phyloP scores from a whole-genome alignment of 176 grass and related monocot genomes.

The Urochloa ruziziensis region DNA sequence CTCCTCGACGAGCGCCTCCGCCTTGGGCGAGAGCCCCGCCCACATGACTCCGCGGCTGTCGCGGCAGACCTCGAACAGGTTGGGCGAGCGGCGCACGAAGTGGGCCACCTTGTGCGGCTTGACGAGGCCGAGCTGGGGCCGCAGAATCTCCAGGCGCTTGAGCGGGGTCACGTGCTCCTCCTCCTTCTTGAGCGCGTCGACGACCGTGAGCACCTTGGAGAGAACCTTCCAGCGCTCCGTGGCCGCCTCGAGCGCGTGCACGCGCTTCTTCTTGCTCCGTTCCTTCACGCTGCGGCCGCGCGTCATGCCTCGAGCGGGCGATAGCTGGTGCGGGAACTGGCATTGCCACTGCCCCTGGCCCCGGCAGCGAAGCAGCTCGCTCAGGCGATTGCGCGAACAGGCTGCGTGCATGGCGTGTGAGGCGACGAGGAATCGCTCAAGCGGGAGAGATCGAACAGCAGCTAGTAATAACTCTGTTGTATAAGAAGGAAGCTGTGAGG shows the following conservation, averaged over 20 bases:
- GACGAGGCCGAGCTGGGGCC: slow-evolving; percentile 60
- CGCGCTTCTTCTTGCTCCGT: slow-evolving; percentile 72
- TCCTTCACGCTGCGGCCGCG: slow-evolving; percentile 61
- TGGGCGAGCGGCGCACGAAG: slow-evolving; percentile 67
- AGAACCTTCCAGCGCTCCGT: slow-evolving; percentile 73
- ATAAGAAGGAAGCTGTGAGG: neutral
- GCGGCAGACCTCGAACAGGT: slow-evolving; percentile 70
- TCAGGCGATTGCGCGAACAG: slow-evolving; percentile 42
- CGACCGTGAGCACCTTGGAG: slow-evolving; percentile 60
- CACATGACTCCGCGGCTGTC: slow-evolving; percentile 69
- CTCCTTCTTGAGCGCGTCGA: slow-evolving; percentile 72
- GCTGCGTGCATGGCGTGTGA: slow-evolving; percentile 31
- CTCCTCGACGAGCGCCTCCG: slow-evolving; percentile 63
- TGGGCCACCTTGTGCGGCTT: slow-evolving; percentile 76
- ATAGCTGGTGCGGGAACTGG: slow-evolving; percentile 13
- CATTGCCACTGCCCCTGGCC: neutral
- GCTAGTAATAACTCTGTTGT: neutral
- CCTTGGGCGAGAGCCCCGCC: slow-evolving; percentile 57
- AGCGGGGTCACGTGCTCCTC: slow-evolving; percentile 73
- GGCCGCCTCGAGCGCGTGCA: slow-evolving; percentile 68
- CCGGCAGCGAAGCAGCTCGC: slow-evolving; percentile 4
- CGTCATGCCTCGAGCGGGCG: slow-evolving; percentile 47
- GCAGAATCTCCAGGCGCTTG: slow-evolving; percentile 64
- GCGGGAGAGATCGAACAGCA: fast-evolving
- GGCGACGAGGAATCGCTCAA: neutral